Conservation (phyloP, 2,329 filamentous ascomycete species). For the Neofusicoccum parvum region DNA sequence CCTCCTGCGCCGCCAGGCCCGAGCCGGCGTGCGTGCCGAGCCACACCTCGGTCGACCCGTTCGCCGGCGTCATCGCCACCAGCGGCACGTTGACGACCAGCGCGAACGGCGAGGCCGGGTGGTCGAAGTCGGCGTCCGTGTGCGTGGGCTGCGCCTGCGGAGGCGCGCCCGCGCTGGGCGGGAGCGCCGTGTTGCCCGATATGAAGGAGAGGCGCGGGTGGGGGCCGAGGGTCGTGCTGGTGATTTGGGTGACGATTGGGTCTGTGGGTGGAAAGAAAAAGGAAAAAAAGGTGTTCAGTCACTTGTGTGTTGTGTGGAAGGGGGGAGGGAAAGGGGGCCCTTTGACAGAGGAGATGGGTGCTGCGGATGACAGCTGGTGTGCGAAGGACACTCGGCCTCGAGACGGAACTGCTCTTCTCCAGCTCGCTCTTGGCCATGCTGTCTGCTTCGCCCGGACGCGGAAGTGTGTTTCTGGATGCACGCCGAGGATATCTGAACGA, state of each 20-base stretch:
- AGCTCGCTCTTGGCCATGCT: no score
- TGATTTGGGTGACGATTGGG: slow-evolving; percentile 58
- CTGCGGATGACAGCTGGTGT: no score
- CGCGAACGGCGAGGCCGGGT: slow-evolving; percentile 58
- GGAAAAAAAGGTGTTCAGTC: no score
- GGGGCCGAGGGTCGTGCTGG: slow-evolving; percentile 58
- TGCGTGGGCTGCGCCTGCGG: slow-evolving; percentile 57
- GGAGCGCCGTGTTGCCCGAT: slow-evolving; percentile 61
- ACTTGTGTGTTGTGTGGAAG: no score
- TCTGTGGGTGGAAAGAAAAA: slow-evolving; percentile 38
- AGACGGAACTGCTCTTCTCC: no score
- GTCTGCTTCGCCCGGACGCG: no score
- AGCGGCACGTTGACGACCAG: slow-evolving; percentile 59
- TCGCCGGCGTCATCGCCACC: slow-evolving; percentile 53
- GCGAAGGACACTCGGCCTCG: no score
- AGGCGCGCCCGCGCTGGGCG: slow-evolving; percentile 44
- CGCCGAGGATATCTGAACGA: no score
- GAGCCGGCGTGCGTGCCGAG: slow-evolving; percentile 54
- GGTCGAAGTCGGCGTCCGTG: slow-evolving; percentile 61
- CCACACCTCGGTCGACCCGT: slow-evolving; percentile 63
- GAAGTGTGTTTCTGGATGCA: no score
- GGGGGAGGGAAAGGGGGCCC: no score
- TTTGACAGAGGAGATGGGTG: not conserved
- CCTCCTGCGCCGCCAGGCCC: slow-evolving; percentile 48
- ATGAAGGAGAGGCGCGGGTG: slow-evolving; percentile 59